Evolutionary conservation across 495 filamentous ascomycete species (phyloP).

Genomic region (Sordaria brevicollis): DNA sequence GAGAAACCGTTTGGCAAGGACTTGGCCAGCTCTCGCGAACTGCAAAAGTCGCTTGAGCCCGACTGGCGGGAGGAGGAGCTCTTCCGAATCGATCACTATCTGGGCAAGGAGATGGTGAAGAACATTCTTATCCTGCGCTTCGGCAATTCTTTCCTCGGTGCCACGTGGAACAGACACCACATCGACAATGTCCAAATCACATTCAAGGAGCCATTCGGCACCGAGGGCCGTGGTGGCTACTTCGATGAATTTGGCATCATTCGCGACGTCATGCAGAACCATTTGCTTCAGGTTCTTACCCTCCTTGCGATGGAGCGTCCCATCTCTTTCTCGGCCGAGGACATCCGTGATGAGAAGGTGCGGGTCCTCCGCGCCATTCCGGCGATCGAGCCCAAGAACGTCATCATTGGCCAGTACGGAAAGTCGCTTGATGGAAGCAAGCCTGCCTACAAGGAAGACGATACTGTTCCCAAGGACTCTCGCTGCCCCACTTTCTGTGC

Average conservation of each 20-base stretch:
- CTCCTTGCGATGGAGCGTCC: constrained; percentile 97
- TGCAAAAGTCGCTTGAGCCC: constrained; percentile 90
- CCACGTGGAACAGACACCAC: constrained; percentile 98
- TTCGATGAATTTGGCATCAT: constrained; percentile 99
- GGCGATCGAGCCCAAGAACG: constrained; percentile 97
- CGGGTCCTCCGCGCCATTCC: constrained; percentile 90
- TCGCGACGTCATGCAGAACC: constrained; percentile 97
- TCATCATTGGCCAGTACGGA: constrained; percentile 98
- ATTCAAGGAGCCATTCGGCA: constrained; percentile 99
- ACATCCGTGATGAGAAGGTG: constrained; percentile 98
- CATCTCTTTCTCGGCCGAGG: constrained; percentile 95
- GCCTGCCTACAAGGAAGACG: constrained; percentile 96
- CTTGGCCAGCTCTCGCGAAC: constrained; percentile 81
- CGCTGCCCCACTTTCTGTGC: constrained; percentile 97
- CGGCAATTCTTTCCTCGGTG: constrained; percentile 97
- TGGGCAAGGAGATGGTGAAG: constrained; percentile 99
- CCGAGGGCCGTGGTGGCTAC: constrained; percentile 97
- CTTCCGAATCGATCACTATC: constrained; percentile 98
- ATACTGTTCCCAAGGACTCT: constrained; percentile 94
- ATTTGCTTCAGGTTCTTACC: constrained; percentile 92
- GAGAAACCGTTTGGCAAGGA: constrained; percentile 99
- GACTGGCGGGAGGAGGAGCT: constrained; percentile 99
- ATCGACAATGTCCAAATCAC: constrained; percentile 99
- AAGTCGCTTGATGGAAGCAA: constrained; percentile 95
- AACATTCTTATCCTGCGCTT: constrained; percentile 98